A percentile compares a stretch with the other conserved stretches of the same genome.
Conservation (phyloP, 2,329 filamentous ascomycete species). For the Corniculantispora saksenae region DNA sequence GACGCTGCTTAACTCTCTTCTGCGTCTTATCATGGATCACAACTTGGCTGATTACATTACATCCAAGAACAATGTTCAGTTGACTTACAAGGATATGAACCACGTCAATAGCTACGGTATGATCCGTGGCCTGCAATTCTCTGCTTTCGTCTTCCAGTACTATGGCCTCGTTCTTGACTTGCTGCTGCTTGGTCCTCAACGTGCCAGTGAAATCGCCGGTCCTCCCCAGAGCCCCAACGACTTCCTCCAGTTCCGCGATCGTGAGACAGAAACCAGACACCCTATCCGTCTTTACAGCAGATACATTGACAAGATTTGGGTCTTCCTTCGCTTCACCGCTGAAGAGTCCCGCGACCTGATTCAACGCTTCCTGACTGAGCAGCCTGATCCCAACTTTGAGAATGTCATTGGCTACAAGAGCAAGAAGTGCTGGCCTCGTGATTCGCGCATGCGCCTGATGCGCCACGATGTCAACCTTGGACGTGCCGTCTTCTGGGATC, state of each 20-base stretch:
- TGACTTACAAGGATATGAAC: slow-evolving; percentile 99
- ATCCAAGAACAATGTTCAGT: slow-evolving; percentile 97
- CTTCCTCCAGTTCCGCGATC: slow-evolving; percentile 94
- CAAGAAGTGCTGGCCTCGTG: slow-evolving; percentile 98
- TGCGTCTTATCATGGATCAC: slow-evolving; percentile 98
- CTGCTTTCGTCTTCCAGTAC: slow-evolving; percentile 98
- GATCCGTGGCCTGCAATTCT: slow-evolving; percentile 97
- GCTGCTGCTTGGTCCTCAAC: slow-evolving; percentile 85
- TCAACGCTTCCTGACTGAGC: slow-evolving; percentile 95
- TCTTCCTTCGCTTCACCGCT: slow-evolving; percentile 89
- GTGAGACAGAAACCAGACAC: slow-evolving; percentile 87
- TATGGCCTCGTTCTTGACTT: slow-evolving; percentile 95
- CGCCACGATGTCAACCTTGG: slow-evolving; percentile 97
- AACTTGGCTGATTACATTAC: slow-evolving; percentile 99
- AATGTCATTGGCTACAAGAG: slow-evolving; percentile 99
- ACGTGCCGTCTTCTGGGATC: slow-evolving; percentile 96
- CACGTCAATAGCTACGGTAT: slow-evolving; percentile 98
- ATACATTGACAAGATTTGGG: slow-evolving; percentile 98
- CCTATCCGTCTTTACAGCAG: slow-evolving; percentile 96
- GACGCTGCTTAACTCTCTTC: slow-evolving; percentile 87
- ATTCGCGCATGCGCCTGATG: slow-evolving; percentile 98
- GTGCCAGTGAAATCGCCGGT: slow-evolving; percentile 96
- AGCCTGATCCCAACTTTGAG: slow-evolving; percentile 98
- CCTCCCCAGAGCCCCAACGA: slow-evolving; percentile 93
- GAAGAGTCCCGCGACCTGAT: slow-evolving; percentile 96